Evolutionary conservation across 163 green algal genomes (phyloP), one percentile per base, ranked within the genome.

Genomic region (Trebouxia gelatinosa): DNA sequence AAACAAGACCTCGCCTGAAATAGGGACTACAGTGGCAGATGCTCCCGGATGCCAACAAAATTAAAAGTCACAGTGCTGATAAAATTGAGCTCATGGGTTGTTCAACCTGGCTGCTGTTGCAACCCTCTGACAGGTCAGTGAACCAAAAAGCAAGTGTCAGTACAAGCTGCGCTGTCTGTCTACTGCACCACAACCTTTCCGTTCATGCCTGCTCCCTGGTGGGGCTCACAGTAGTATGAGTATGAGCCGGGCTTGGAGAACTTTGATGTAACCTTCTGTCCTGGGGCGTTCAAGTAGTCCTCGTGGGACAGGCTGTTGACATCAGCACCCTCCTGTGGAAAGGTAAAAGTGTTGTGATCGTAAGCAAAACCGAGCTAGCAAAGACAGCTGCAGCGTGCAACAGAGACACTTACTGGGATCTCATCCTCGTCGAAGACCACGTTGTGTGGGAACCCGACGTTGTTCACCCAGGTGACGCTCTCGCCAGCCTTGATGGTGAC

Each of bases 351-450:
- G n/a, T n/a, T n/a, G n/a, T n/a, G n/a, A n/a, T n/a, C n/a, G n/a
- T n/a, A n/a, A n/a, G n/a, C 51, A 76, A 43, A 28, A 50, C 28
- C 31, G 39, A 78, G 0, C 11, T 51, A 21, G 0, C 54, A 17
- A 68, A 17, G 7, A 75, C 4, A 80, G n/a, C 57, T 74, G 64
- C 39, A 79, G 32, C 6, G 1, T 28, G 2, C 23, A 34, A 26
- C 6, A 1, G 3, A 17, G 37, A 87, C 23, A 65, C 90, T 87
- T 66, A 94, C 91, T 28, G 94, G 94, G 58, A 97, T 87, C n/a
- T 85, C 89, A 74, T 98, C 95, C 93, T 99, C 95, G 81, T 99
- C 95, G 85, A 98, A 99, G 62, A 99, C 91, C 51, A 99, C 85
- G 91, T 98, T 98, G 89, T 93, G 89, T 59, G 93, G 93, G 92